A percentile compares a stretch with the other conserved stretches of the same genome.
These are phyloP conservation scores for Auricularia auricula-judae DNA, from an alignment of 768 basidiomycete species.

Conservation along the genomic window DNA sequence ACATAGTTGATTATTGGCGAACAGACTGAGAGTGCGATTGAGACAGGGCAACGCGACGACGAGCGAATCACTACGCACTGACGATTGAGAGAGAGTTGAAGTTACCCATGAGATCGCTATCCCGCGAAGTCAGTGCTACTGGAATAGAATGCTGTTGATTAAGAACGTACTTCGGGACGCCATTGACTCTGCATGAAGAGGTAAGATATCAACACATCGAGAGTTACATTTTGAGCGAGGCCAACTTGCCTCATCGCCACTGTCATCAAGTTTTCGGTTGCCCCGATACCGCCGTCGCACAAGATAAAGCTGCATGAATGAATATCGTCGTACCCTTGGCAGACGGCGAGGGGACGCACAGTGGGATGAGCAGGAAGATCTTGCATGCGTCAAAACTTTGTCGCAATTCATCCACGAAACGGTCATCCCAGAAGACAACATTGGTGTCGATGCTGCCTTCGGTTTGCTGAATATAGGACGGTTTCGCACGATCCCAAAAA, in stretches of 20 bases:
- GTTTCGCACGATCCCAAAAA: constrained; percentile 21
- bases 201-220: too few relatives aligned
- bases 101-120: too few relatives aligned
- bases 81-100: too few relatives aligned
- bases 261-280: constrained; percentile 16
- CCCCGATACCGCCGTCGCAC: constrained; percentile 19
- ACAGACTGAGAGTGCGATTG: too few relatives aligned
- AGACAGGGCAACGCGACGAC: too few relatives aligned
- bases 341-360: constrained; percentile 14
- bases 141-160: constrained; percentile 12
- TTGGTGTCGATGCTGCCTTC: constrained; percentile 12
- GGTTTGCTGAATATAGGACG: constrained; percentile 12
- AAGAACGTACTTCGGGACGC: constrained; percentile 19
- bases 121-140: neutral
- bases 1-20: too few relatives aligned
- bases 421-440: constrained; percentile 20
- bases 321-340: neutral
- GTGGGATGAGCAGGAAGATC: constrained; percentile 15
- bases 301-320: neutral
- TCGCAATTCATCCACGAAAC: constrained; percentile 21
- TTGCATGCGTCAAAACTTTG: constrained; percentile 18
- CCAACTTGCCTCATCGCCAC: constrained; percentile 12
- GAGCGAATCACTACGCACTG: too few relatives aligned
- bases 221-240: too few relatives aligned
- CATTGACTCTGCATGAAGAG: constrained; percentile 8